Evolutionary conservation across 139 green algal genomes (phyloP), one percentile per base, ranked within the genome.

Genomic region (Chlamydomonas sphaeroides): DNA sequence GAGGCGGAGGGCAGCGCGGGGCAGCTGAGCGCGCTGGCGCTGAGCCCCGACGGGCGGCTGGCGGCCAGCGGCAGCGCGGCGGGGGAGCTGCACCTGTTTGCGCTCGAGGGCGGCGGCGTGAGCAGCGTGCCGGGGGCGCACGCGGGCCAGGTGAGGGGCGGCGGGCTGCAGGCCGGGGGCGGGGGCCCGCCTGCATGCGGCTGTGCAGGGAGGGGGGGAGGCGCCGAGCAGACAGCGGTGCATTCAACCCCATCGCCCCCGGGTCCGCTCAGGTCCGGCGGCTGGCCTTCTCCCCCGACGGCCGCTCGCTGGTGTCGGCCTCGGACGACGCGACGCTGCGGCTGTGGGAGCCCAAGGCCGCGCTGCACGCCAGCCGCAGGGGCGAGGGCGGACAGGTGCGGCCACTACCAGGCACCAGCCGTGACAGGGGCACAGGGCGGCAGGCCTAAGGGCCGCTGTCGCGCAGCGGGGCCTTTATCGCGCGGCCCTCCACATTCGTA

Each of bases 1-100:
- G 75, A 82, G 62, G 33, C 62, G 42, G 61, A 72, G 17, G 74
- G 71, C 14, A 49, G 39, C 21, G 32, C 30, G 17, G 75, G 75
- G 20, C 61, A 72, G 42, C 61, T 82, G 42, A 62, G 39, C 15
- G 75, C 75, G 8, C n/a, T 82, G 42, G 75, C 75, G 42, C 10
- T 82, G 2, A 82, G 75, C 59, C 75, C 61, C 8, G 75, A 82
- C 62, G 75, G 75, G 5, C 38, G 42, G 8, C 25, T 82, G 49
- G 75, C 65, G 62, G 75, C 75, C 41, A 73, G n/a, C 4, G 75
- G 61, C n/a, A 71, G 56, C 1, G 61, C 41, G n/a, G 35, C 75
- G n/a, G 75, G 75, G 14, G 75, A 82, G 75, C 75, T 82, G 35
- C 61, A 82, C 45, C 33, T 82, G 42, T 82, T 72, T 36, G 75